Evolutionary conservation across 225 moss, liverwort and hornwort species (phyloP), one percentile per base, ranked within the genome.

Genomic region (Thuidium tamariscinum): DNA sequence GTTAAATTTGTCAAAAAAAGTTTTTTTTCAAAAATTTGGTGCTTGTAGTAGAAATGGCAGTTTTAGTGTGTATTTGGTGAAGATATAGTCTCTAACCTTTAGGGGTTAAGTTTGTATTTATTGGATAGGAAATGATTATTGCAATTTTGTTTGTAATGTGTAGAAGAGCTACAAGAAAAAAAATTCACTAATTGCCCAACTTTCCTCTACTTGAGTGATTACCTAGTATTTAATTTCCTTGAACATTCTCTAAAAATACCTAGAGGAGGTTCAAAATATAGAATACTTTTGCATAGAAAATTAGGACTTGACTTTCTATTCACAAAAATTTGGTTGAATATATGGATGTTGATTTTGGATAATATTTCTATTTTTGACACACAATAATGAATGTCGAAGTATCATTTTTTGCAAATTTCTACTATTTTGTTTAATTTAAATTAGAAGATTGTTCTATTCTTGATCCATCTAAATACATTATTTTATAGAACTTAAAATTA

Each of bases 121-220:
- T 68, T 22, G 13, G 4, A 1, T 23, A 13, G 16, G 2, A 34
- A 64, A 9, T 64, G 34, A 17, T 9, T 10, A 18, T 9, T 34
- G 34, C 18, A 1, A 64, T 34, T 18, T 1, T 64, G 10, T 0
- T 65, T n/a, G 10, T n/a, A 65, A 20, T 3, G 0, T n/a, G 1
- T 65, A 13, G 25, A 14, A 2, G 41, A 41, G 0, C 25, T 41
- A 39, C 1, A 2, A 8, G 8, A 41, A 13, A 4, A 64, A 41
- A 25, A 21, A 16, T 39, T 69, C 8, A 25, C 11, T 39, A 41
- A 17, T 39, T 1, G 1, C 7, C 7, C 1, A 25, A 25, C 22
- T 67, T 67, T 67, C 22, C 11, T 67, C 5, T 37, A 13, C 7
- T 68, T 39, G 25, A 39, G 2, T 39, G 16, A 39, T 39, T 23